Conservation (phyloP, 2,329 filamentous ascomycete species). For the Diaporthe vexans region DNA sequence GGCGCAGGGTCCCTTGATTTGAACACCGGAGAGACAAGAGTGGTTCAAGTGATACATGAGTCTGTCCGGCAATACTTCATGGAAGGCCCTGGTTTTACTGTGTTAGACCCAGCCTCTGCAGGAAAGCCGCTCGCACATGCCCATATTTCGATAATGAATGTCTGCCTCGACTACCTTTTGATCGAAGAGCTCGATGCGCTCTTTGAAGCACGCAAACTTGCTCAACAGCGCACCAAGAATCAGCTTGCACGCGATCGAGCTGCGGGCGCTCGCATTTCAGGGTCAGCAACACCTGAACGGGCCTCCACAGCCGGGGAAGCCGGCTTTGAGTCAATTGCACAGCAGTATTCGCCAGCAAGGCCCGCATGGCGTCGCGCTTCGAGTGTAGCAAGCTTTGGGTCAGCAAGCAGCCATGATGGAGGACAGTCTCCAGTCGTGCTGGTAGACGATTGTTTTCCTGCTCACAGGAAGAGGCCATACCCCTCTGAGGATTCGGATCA, state of each 20-base stretch:
- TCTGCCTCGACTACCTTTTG: neutral
- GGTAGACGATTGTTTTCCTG: no score
- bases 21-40: neutral
- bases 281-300: neutral
- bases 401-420: neutral
- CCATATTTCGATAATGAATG: neutral
- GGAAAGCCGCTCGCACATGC: neutral
- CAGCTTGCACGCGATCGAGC: neutral
- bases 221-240: neutral
- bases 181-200: neutral
- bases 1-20: slow-evolving; percentile 14
- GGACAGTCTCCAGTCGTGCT: neutral
- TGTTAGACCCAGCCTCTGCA: neutral
- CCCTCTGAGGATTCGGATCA: neutral
- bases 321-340: no score
- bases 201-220: neutral
- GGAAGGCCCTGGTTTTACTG: neutral
- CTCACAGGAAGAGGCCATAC: neutral
- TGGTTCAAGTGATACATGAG: slow-evolving; percentile 1
- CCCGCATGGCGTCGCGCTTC: neutral
- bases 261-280: no score
- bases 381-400: neutral
- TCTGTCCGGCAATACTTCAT: neutral
- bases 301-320: no score
- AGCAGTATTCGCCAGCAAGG: neutral